Conservation (phyloP, 2,329 filamentous ascomycete species). For the Colletotrichum graminicola region DNA sequence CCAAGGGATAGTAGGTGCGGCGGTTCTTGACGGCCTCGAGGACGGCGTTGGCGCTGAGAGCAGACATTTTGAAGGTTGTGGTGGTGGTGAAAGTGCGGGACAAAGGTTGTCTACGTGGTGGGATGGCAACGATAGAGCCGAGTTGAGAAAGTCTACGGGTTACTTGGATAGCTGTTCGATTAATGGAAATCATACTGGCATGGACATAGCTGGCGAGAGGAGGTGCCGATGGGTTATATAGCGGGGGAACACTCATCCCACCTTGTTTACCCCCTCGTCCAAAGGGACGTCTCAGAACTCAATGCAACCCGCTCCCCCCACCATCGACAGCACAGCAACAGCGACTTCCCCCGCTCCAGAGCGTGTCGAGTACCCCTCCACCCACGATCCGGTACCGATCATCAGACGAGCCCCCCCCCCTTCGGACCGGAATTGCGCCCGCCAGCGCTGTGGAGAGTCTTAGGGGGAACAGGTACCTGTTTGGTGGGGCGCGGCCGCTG, state of each 20-base stretch:
- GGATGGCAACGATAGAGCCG: neutral
- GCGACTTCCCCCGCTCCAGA: neutral
- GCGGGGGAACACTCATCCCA: neutral
- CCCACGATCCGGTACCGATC: conserved; percentile 24
- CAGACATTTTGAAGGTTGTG: conserved; percentile 41
- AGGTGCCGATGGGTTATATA: conserved; percentile 30
- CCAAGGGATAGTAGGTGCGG: conserved; percentile 77
- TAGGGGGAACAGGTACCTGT: too few relatives aligned
- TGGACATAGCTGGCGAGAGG: neutral
- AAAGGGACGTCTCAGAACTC: conserved; percentile 30
- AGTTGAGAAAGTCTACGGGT: conserved; percentile 27
- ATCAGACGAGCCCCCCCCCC: conserved; percentile 52
- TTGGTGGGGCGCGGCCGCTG: conserved; percentile 25
- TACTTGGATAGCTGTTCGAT: conserved; percentile 29
- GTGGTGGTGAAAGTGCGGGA: conserved; percentile 24
- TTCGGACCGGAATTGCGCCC: conserved; percentile 39
- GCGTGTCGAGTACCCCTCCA: conserved; percentile 8
- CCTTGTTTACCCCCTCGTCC: conserved; percentile 12
- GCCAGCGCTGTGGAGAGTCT: neutral
- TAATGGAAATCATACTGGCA: conserved; percentile 20
- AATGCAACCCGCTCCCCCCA: conserved; percentile 17
- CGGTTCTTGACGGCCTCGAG: conserved; percentile 75
- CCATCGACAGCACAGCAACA: conserved; percentile 31
- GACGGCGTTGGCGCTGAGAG: conserved; percentile 62
- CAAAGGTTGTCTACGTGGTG: conserved; percentile 10